A percentile compares a stretch with the other conserved stretches of the same genome.
Conservation (phyloP, 441 rosid genomes). For the Erodium trifolium region DNA sequence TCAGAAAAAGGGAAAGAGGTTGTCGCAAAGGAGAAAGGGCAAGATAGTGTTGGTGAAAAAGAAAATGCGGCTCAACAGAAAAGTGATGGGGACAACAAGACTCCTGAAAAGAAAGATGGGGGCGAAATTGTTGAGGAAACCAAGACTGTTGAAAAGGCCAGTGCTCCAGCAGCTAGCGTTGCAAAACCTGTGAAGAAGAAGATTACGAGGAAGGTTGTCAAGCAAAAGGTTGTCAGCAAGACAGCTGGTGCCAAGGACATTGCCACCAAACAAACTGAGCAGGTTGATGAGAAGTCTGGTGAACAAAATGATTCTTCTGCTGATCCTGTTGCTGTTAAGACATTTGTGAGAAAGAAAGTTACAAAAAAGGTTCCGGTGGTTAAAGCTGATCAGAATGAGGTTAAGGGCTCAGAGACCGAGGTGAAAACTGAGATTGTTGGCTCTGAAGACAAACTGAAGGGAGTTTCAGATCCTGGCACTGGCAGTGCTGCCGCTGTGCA, state of each 20-base stretch:
- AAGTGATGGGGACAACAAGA: constrained; percentile 29
- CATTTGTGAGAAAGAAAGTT: constrained; percentile 44
- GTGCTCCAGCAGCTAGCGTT: constrained; percentile 34
- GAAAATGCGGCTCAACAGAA: constrained; percentile 27
- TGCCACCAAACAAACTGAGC: constrained; percentile 35
- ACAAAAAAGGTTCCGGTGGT: constrained; percentile 40
- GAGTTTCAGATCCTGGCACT: constrained; percentile 32
- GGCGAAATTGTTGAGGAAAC: constrained; percentile 26
- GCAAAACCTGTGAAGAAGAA: constrained; percentile 65
- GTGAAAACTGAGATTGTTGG: constrained; percentile 32
- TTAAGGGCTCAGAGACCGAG: constrained; percentile 31
- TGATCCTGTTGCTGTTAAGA: constrained; percentile 35
- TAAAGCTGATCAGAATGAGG: constrained; percentile 31
- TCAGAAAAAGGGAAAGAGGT: constrained; percentile 31
- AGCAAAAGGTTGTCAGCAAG: constrained; percentile 47
- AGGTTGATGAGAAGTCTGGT: constrained; percentile 20
- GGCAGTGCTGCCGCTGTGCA: constrained; percentile 26
- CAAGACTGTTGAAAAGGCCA: constrained; percentile 35
- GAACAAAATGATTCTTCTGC: no score
- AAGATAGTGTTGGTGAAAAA: constrained; percentile 29
- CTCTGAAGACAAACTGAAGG: constrained; percentile 40
- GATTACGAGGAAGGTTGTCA: constrained; percentile 71
- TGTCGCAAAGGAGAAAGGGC: constrained; percentile 28
- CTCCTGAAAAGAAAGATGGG: constrained; percentile 29
- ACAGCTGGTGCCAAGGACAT: constrained; percentile 31